Base-by-base conservation (phyloP, 139 green algal genomes). In the Auxenochlorella pyrenoidosa region DNA sequence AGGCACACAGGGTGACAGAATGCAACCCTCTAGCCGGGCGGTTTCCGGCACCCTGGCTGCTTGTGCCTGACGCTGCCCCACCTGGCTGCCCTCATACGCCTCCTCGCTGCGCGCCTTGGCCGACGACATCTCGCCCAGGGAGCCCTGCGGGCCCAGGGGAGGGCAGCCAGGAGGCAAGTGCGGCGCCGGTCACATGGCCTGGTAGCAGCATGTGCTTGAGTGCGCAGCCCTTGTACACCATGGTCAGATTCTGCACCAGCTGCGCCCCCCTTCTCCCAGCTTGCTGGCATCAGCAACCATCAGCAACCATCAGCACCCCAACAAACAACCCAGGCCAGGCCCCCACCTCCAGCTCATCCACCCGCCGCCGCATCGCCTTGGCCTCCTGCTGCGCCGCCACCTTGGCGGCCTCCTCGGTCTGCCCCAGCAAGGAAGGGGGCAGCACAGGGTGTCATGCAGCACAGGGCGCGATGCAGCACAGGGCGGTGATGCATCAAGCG, bases 331-430 rank as follows among this genome's bases (percentile, higher is more conserved):
- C n/a, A n/a, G n/a, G n/a, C 47, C 47, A 18, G 47, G 47, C 15
- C 32, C 83, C 6, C 80, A 89, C 88, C 88, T 91, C 88, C 26
- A 91, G 88, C 58, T 91, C 68, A 21, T 87, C 77, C 43, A 86
- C 58, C 4, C 88, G 84, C 38, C 66, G 43, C 38, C 72, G 43
- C 32, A 85, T 54, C 32, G 68, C 73, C 77, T 77, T 80, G 16
- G 84, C 84, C 73, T 91, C 84, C 58, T 86, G 88, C 88, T 89
- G 76, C 36, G 88, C 88, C 32, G 78, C 77, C 78, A 87, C 38
- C 78, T 80, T 87, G 36, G 78, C 88, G 13, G 54, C 41, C 71
- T 91, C 84, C 88, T 89, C 88, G 5, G 72, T 54, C 83, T 88
- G 75, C 87, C 47, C 59, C 32, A 5, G 30, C 30, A 36, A 59